Evolutionary conservation across 2,329 filamentous ascomycete genomes (phyloP).

Genomic region (Pseudogymnoascus sp.): DNA sequence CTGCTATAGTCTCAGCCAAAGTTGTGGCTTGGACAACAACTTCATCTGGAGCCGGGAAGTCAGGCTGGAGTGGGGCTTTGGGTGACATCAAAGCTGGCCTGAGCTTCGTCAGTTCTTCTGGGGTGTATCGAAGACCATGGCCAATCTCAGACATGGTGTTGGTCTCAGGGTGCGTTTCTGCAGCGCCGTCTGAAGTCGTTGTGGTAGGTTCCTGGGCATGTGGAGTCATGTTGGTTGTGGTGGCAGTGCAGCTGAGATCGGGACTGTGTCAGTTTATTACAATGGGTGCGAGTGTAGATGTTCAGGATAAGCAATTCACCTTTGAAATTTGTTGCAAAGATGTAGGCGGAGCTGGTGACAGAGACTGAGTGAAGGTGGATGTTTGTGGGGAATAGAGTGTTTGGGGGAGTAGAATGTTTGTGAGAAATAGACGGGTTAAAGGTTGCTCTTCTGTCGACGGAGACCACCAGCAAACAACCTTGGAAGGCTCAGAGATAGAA

Average conservation of each 20-base stretch:
- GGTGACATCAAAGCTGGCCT: not conserved
- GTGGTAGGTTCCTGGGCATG: not conserved
- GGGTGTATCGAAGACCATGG: conserved; percentile 14
- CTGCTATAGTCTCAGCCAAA: not conserved
- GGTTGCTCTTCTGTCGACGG: not conserved
- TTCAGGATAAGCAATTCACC: not conserved
- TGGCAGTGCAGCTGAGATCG: not conserved
- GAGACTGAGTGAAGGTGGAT: not conserved
- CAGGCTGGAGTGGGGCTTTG: not conserved
- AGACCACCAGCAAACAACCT: not conserved
- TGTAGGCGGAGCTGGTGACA: no score
- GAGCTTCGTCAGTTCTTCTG: conserved; percentile 18
- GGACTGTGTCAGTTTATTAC: not conserved
- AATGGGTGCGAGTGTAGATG: not conserved
- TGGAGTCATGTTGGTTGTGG: not conserved
- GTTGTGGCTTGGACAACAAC: not conserved
- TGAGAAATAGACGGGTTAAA: no score
- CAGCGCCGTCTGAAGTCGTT: not conserved
- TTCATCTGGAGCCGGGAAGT: not conserved
- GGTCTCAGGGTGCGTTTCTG: not conserved
- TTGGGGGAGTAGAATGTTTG: not conserved
- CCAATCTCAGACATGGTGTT: not conserved
- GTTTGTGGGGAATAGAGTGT: not conserved
- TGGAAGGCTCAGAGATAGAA: not conserved
- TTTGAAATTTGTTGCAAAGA: not conserved